Evolutionary conservation across 208 protist genomes (phyloP).

Genomic region (Leishmania major): DNA sequence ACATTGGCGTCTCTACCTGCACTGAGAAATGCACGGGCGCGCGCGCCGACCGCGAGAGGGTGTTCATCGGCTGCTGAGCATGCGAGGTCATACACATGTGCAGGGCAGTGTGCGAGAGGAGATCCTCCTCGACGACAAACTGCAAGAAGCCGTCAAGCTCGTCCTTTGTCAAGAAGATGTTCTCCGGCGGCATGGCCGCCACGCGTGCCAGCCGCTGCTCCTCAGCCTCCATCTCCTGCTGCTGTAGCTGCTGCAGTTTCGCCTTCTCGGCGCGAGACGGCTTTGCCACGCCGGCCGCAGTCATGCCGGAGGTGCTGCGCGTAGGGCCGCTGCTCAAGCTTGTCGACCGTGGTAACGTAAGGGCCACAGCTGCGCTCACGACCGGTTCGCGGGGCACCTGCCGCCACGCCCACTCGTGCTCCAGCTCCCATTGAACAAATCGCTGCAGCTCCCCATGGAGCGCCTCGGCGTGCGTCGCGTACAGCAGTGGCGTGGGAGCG

Average conservation of each 20-base stretch:
- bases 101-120: conserved; percentile 63
- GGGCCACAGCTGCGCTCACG: not conserved
- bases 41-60: conserved; percentile 8
- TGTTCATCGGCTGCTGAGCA: conserved; percentile 6
- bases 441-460: conserved; percentile 29
- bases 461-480: conserved; percentile 21
- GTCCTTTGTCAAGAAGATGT: conserved; percentile 63
- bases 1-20: conserved; percentile 50
- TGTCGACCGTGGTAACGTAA: not conserved
- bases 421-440: conserved; percentile 57
- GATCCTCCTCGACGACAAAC: conserved; percentile 48
- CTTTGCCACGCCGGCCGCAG: conserved; percentile 26
- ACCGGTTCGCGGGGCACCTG: conserved; percentile 44
- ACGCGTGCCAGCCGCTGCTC: conserved; percentile 40
- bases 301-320: conserved; percentile 4
- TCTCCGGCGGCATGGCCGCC: conserved; percentile 62
- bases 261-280: conserved; percentile 39
- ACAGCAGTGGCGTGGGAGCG: not conserved
- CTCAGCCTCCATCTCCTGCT: conserved; percentile 68
- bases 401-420: conserved; percentile 60
- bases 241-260: conserved; percentile 47
- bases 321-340: not conserved
- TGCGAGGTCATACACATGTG: conserved; percentile 31
- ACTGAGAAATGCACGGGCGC: conserved; percentile 27
- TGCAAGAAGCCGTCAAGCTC: conserved; percentile 51